Percentiles rank a stretch among this genome's conserved stretches.
These are phyloP conservation scores for Pholiota molesta DNA, from an alignment of 768 basidiomycete species.

Conservation along the genomic window DNA sequence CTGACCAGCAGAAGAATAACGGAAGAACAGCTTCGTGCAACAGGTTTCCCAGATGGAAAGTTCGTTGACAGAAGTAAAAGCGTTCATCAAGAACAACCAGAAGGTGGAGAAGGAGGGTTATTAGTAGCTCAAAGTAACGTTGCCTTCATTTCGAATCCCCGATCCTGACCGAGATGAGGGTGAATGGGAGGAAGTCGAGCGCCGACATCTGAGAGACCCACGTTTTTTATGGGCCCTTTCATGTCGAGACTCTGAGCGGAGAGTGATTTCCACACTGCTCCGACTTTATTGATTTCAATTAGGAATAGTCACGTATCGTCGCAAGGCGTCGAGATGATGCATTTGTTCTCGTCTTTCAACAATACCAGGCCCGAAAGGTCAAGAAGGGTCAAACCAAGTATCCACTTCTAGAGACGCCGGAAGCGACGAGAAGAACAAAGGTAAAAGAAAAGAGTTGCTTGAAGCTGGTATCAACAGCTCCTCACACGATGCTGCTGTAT, in stretches of 20 bases:
- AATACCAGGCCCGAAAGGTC: not conserved
- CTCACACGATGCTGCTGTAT: not conserved
- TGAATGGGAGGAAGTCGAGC: conserved; percentile 15
- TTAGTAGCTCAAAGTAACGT: conserved; percentile 24
- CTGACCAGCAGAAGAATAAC: not conserved
- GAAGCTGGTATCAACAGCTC: too few relatives aligned
- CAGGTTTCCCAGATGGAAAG: conserved; percentile 14
- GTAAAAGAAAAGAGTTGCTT: not conserved
- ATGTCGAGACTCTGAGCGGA: conserved; percentile 21
- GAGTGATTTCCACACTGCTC: conserved; percentile 11
- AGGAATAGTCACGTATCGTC: not conserved
- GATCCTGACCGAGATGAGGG: conserved; percentile 26
- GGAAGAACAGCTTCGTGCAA: conserved; percentile 9
- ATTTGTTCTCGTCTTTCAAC: conserved; percentile 13
- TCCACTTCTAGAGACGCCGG: not conserved
- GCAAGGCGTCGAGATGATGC: conserved; percentile 1
- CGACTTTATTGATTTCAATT: conserved; percentile 13
- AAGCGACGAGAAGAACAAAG: not conserved
- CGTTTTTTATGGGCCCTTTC: conserved; percentile 18
- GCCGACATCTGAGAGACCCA: not conserved
- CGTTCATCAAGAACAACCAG: conserved; percentile 24
- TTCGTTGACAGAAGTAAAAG: conserved; percentile 18
- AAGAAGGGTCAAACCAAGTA: not conserved
- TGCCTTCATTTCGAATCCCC: conserved; percentile 24
- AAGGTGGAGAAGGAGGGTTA: conserved; percentile 13